phyloP scores from a whole-genome alignment of 306 rosid species.

The Vigna hirtella region DNA sequence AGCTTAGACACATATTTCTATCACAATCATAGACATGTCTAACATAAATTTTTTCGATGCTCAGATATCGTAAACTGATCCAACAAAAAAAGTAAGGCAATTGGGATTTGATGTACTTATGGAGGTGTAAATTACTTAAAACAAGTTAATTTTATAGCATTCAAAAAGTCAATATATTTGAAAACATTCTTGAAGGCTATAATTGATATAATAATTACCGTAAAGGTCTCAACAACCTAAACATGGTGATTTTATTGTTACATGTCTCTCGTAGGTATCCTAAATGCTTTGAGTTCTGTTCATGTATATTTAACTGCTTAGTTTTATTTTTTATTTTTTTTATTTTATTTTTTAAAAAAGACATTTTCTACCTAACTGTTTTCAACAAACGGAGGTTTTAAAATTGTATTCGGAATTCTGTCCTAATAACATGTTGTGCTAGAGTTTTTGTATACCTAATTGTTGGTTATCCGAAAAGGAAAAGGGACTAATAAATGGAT shows the following conservation, averaged over 20 bases:
- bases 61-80: neutral
- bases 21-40: neutral
- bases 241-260: neutral
- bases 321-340: neutral
- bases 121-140: neutral
- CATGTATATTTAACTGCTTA: too few relatives aligned
- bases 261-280: neutral
- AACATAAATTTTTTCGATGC: neutral
- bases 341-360: neutral
- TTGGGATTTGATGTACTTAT: neutral
- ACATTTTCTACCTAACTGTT: neutral
- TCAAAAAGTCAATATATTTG: slow-evolving; percentile 24
- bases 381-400: neutral
- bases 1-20: too few relatives aligned
- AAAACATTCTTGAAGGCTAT: neutral
- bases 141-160: neutral
- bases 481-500: slow-evolving; percentile 28
- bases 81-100: neutral
- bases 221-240: neutral
- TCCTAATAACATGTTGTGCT: slow-evolving; percentile 2
- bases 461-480: slow-evolving; percentile 2
- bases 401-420: neutral
- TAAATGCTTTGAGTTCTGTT: neutral
- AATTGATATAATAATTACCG: neutral
- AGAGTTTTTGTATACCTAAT: slow-evolving; percentile 4